phyloP scores from a whole-genome alignment of 345 rosid genomes.

The Eucalyptus erythrocorys region DNA sequence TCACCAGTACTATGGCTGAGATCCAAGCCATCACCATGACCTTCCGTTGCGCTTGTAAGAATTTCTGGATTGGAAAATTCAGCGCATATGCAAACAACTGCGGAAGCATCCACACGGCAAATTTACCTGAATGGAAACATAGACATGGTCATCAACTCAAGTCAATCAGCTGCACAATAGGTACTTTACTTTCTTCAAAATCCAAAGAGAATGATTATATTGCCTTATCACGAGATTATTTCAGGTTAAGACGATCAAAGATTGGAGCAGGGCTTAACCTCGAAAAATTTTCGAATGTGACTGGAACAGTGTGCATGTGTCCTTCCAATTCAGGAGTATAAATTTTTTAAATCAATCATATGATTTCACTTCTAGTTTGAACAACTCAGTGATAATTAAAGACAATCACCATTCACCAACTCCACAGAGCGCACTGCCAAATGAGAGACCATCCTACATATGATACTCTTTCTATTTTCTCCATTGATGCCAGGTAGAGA shows the following conservation, averaged over 20 bases:
- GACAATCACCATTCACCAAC: not conserved
- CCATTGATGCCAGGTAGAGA: not conserved
- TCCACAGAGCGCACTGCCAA: not conserved
- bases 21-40: constrained; percentile 74
- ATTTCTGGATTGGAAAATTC: constrained; percentile 86
- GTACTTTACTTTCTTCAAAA: not conserved
- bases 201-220: not conserved
- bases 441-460: not conserved
- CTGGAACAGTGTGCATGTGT: not conserved
- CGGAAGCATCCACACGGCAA: constrained; percentile 87
- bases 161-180: not conserved
- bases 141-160: not conserved
- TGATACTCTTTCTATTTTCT: not conserved
- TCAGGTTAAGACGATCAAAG: not conserved
- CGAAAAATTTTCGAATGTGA: not conserved
- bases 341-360: not conserved
- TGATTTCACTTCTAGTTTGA: not conserved
- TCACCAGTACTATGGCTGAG: constrained; percentile 47
- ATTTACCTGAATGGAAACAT: constrained; percentile 38
- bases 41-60: constrained; percentile 83
- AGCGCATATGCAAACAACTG: constrained; percentile 79
- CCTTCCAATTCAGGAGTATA: not conserved
- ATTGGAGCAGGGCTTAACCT: not conserved
- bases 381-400: not conserved
- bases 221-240: not conserved